phyloP scores from a whole-genome alignment of 345 rosid species.

The Syzygium aqueum region DNA sequence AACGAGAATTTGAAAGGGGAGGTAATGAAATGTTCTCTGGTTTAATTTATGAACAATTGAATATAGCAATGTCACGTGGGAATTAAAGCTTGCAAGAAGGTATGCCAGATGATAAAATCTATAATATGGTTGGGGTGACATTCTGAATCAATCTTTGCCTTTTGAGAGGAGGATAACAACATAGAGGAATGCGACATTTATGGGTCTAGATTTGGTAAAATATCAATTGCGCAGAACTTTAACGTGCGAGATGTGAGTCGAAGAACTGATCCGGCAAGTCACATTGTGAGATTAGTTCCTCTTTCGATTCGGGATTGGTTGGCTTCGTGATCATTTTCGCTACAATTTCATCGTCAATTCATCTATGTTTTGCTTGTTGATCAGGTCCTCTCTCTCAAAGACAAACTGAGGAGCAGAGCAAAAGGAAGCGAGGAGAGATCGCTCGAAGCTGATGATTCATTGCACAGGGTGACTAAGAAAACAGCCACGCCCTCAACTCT shows the following conservation, averaged over 20 bases:
- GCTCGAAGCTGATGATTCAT: not conserved
- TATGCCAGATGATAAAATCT: not conserved
- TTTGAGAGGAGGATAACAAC: not conserved
- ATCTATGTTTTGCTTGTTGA: not conserved
- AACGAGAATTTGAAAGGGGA: constrained; percentile 34
- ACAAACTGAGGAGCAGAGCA: constrained; percentile 26
- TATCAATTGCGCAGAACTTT: not conserved
- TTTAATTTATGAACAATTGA: not conserved
- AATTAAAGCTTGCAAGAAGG: not conserved
- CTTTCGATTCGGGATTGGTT: not conserved
- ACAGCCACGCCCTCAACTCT: not conserved
- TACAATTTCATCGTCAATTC: not conserved
- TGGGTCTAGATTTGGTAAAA: not conserved
- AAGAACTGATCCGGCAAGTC: not conserved
- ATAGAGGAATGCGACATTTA: not conserved
- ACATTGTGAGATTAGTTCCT: not conserved
- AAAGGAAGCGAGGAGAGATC: constrained; percentile 5
- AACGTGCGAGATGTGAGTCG: not conserved
- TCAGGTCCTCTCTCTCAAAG: constrained; percentile 45
- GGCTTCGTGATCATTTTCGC: not conserved
- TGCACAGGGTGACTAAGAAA: not conserved
- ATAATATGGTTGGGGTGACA: not conserved
- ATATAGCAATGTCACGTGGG: not conserved
- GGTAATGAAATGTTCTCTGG: constrained; percentile 21
- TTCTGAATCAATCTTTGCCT: not conserved